A percentile compares a stretch with the other conserved stretches of the same genome.
Conservation (phyloP, 768 basidiomycete genomes). For the Amanita muscaria region DNA sequence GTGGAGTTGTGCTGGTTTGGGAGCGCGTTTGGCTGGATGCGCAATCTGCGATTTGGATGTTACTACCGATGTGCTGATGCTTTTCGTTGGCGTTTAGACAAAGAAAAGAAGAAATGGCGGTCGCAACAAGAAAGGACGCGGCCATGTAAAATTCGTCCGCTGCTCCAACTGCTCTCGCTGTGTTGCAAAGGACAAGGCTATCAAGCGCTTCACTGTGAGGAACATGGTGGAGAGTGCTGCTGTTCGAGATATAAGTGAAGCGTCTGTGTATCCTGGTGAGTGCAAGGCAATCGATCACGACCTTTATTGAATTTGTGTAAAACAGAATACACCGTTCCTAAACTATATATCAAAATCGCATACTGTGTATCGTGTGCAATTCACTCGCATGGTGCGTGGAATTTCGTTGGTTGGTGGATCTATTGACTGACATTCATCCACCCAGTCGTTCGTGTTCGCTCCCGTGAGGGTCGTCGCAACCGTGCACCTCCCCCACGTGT, state of each 20-base stretch:
- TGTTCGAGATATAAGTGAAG: constrained; percentile 94
- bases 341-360: constrained; percentile 96
- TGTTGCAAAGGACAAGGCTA: constrained; percentile 98
- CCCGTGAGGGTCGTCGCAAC: constrained; percentile 92
- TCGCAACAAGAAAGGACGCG: constrained; percentile 99
- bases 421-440: constrained; percentile 2
- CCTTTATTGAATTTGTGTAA: not conserved
- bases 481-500: constrained; percentile 94
- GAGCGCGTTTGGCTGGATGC: constrained; percentile 29
- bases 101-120: constrained; percentile 99
- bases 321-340: constrained; percentile 90
- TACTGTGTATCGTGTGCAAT: constrained; percentile 99
- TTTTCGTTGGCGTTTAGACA: constrained; percentile 45
- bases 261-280: constrained; percentile 85
- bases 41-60: constrained; percentile 25
- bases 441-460: constrained; percentile 96
- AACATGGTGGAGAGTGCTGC: constrained; percentile 99
- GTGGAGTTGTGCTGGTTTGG: constrained; percentile 14
- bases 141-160: constrained; percentile 89
- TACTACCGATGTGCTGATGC: constrained; percentile 5
- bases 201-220: constrained; percentile 98
- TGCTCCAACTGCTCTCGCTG: constrained; percentile 99
- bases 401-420: constrained; percentile 4
- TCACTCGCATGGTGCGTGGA: constrained; percentile 85
- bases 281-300: constrained; percentile 12